These are phyloP conservation scores for Funneliformis geosporum DNA, from an alignment of 192 early-diverging fungal genomes.

Conservation along the genomic window DNA sequence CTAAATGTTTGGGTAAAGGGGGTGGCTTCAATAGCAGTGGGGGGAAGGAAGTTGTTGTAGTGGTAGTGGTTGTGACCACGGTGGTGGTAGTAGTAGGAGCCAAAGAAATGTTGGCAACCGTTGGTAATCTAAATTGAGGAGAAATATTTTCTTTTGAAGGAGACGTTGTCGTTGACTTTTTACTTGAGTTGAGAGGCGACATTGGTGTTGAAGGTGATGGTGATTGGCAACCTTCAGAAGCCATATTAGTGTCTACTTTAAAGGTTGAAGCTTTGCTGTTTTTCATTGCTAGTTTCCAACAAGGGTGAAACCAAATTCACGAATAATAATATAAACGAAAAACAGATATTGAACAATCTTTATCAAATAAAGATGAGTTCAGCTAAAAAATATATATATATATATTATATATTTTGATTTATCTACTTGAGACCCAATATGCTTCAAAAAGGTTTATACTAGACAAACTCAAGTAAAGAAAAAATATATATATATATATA, in stretches of 20 bases:
- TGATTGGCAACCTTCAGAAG: conserved; percentile 18
- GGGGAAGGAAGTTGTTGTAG: conserved; percentile 80
- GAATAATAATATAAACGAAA: not conserved
- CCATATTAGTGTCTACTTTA: conserved; percentile 14
- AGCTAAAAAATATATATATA: too few relatives aligned
- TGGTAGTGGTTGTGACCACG: conserved; percentile 79
- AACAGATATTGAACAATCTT: too few relatives aligned
- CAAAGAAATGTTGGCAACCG: conserved; percentile 48
- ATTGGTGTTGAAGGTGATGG: conserved; percentile 29
- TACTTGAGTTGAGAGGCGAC: conserved; percentile 15
- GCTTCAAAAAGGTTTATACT: too few relatives aligned
- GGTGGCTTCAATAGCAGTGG: conserved; percentile 68
- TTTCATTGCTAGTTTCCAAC: not conserved
- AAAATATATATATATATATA: too few relatives aligned
- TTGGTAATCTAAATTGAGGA: conserved; percentile 34
- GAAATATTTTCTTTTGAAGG: not conserved
- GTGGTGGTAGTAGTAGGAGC: conserved; percentile 67
- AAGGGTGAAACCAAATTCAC: not conserved
- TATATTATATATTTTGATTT: too few relatives aligned
- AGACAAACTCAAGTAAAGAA: too few relatives aligned
- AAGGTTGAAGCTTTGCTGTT: conserved; percentile 7
- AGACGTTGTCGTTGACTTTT: not conserved
- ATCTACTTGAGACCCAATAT: too few relatives aligned
- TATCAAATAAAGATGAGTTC: too few relatives aligned
- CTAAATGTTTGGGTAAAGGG: conserved; percentile 50